Conservation (phyloP, 1,284 basidiomycete species). For the Tilletia walkeri region DNA sequence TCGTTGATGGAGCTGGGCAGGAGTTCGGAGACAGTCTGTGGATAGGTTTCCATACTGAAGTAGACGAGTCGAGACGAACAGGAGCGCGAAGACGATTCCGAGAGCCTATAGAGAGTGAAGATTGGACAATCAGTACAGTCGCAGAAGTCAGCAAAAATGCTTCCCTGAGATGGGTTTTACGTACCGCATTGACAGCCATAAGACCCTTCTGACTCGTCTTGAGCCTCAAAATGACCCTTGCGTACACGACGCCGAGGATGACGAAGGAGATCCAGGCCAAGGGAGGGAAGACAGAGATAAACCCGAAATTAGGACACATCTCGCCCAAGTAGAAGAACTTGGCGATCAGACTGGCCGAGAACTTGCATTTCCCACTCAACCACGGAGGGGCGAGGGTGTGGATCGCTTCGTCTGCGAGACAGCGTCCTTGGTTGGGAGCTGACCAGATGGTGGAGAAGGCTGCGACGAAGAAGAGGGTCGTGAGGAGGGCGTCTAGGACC, state of each 20-base stretch:
- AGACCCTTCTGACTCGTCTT: neutral
- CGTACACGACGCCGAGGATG: slow-evolving; percentile 41
- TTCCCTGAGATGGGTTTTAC: neutral
- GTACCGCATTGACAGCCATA: neutral
- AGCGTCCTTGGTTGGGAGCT: slow-evolving; percentile 27
- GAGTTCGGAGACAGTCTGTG: slow-evolving; percentile 35
- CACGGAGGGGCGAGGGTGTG: neutral
- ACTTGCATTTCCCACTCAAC: neutral
- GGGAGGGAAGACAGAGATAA: slow-evolving; percentile 43
- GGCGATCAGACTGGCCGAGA: neutral
- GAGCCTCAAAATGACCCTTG: slow-evolving; percentile 29
- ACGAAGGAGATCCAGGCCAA: slow-evolving; percentile 44
- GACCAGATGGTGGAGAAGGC: slow-evolving; percentile 40
- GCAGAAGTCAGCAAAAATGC: no score
- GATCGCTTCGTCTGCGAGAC: slow-evolving; percentile 6
- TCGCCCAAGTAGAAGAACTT: neutral
- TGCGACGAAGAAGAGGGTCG: slow-evolving; percentile 25
- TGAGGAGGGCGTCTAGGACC: slow-evolving; percentile 26
- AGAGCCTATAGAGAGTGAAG: neutral
- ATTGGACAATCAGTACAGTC: no score
- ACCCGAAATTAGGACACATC: slow-evolving; percentile 18
- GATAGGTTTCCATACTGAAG: slow-evolving; percentile 39
- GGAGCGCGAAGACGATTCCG: slow-evolving; percentile 23
- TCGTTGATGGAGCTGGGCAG: slow-evolving; percentile 21
- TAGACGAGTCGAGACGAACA: slow-evolving; percentile 37